These are phyloP conservation scores for Euclidium syriacum DNA, from an alignment of 345 rosid genomes.

Conservation along the genomic window DNA sequence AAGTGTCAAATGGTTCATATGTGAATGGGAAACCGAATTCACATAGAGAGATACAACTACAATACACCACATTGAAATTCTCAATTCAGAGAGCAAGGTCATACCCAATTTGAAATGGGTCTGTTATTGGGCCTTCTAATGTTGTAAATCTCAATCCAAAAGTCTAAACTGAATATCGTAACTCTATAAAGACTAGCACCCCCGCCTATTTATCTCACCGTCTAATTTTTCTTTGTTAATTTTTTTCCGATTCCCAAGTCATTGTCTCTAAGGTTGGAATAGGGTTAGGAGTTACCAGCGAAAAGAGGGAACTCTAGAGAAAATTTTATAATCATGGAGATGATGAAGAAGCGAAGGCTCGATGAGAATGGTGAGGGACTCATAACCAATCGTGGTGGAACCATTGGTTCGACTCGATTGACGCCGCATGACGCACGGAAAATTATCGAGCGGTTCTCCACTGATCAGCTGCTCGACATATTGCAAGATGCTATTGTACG, in stretches of 20 bases:
- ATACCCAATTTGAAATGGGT: too few species aligned
- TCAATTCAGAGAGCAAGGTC: too few species aligned
- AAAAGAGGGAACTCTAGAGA: not conserved
- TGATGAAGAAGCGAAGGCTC: conserved; percentile 52
- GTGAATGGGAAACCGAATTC: too few species aligned
- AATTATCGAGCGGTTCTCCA: conserved; percentile 49
- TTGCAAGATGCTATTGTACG: conserved; percentile 41
- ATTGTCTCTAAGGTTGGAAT: not conserved
- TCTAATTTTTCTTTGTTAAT: not conserved
- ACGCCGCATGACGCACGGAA: conserved; percentile 45
- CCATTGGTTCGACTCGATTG: conserved; percentile 24
- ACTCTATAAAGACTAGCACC: not conserved
- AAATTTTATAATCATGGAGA: conserved; percentile 28
- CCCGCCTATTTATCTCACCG: not conserved
- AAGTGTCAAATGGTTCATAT: too few species aligned
- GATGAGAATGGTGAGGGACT: conserved; percentile 47
- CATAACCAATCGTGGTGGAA: not conserved
- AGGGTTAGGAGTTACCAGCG: conserved; percentile 34
- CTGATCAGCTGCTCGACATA: conserved; percentile 61
- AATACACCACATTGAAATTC: too few species aligned
- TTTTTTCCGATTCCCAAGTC: not conserved
- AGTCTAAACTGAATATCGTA: not conserved
- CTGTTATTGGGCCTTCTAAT: not conserved
- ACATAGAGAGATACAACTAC: too few species aligned
- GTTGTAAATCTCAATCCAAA: not conserved